These are phyloP conservation scores for Primulina huaijiensis DNA, from an alignment of 257 asterid species.

Conservation along the genomic window DNA sequence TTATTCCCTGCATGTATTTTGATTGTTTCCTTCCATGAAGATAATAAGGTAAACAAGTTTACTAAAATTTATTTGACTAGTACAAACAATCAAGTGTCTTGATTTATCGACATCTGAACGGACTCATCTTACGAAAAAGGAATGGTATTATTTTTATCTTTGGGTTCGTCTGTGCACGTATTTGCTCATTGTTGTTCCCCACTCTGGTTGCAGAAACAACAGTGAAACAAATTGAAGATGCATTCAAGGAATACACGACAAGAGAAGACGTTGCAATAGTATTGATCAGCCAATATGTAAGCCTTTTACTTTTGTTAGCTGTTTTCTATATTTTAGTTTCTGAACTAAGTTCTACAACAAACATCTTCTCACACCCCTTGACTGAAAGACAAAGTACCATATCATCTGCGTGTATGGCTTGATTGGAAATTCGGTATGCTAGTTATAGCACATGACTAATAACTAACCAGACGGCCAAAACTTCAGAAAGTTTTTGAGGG, in stretches of 20 bases:
- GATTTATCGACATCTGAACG: not conserved
- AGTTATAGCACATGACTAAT: not conserved
- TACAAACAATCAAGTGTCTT: not conserved
- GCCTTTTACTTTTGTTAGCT: constrained; percentile 26
- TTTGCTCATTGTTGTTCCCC: constrained; percentile 17
- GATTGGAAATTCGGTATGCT: not conserved
- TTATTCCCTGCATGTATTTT: not conserved
- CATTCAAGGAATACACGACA: constrained; percentile 82
- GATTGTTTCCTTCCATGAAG: not conserved
- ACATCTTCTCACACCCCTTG: not conserved
- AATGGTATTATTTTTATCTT: not conserved
- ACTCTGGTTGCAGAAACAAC: constrained; percentile 53
- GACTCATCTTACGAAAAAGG: not conserved
- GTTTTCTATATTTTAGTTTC: constrained; percentile 10
- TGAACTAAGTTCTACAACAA: not conserved
- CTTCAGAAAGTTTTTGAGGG: not conserved
- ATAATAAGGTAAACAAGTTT: not conserved
- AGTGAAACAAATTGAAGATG: constrained; percentile 84
- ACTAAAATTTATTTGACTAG: not conserved
- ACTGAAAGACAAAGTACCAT: not conserved
- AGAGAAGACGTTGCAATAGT: constrained; percentile 88
- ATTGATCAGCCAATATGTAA: constrained; percentile 88
- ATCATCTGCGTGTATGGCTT: not conserved
- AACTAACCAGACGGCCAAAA: not conserved
- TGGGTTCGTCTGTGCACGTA: constrained; percentile 7